phyloP scores from a whole-genome alignment of 768 basidiomycete species.

The Omphalotus guepiniiformis region DNA sequence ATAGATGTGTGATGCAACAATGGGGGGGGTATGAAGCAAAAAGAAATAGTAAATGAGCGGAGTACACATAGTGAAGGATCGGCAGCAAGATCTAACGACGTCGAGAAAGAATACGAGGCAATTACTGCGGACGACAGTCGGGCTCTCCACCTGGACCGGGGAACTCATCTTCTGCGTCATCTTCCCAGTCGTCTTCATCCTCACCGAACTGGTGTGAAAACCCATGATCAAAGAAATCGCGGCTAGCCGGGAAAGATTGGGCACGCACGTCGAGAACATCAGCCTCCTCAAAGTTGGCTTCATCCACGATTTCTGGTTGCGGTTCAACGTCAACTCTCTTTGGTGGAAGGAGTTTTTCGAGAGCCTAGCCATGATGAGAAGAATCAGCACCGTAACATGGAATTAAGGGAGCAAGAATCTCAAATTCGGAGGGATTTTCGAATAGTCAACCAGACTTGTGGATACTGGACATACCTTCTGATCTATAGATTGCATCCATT shows the following conservation, averaged over 20 bases:
- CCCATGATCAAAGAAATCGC: slow-evolving; percentile 69
- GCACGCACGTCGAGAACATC: slow-evolving; percentile 82
- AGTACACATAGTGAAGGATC: slow-evolving; percentile 1
- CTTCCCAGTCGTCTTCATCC: slow-evolving; percentile 67
- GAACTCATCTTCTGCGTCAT: slow-evolving; percentile 36
- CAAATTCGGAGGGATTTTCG: not conserved
- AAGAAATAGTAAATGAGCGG: not conserved
- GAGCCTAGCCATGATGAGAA: slow-evolving; percentile 39
- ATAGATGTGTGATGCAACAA: not conserved
- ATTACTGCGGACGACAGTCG: slow-evolving; percentile 60
- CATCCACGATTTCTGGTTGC: slow-evolving; percentile 63
- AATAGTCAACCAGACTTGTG: not conserved
- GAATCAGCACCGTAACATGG: not conserved
- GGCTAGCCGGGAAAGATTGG: slow-evolving; percentile 68
- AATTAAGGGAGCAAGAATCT: not conserved
- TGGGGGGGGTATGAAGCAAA: not conserved
- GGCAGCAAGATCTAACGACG: slow-evolving; percentile 2
- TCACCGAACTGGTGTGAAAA: slow-evolving; percentile 72
- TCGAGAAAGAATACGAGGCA: not conserved
- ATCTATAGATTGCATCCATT: slow-evolving; percentile 72
- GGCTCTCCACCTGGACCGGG: slow-evolving; percentile 32
- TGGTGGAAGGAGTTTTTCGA: slow-evolving; percentile 66
- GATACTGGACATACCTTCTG: slow-evolving; percentile 48
- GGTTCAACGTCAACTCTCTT: slow-evolving; percentile 75
- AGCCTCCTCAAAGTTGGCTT: slow-evolving; percentile 68